phyloP scores from a whole-genome alignment of 495 filamentous ascomycete genomes.

The Penicillium angulare region DNA sequence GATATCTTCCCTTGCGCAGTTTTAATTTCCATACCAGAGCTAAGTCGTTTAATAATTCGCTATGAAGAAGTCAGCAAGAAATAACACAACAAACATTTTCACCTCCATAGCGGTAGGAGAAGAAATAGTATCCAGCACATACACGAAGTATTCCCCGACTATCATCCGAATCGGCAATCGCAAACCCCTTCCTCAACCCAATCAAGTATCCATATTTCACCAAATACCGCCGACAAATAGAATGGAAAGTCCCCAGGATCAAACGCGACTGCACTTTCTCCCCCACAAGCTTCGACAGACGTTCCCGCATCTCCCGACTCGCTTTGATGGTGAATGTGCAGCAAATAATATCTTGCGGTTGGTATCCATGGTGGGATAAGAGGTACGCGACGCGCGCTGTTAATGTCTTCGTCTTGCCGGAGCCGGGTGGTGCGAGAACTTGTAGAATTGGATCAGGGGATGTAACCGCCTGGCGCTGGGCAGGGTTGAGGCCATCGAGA shows the following conservation, averaged over 20 bases:
- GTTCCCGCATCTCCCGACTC: slow-evolving; percentile 90
- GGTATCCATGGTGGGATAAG: slow-evolving; percentile 72
- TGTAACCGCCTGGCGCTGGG: slow-evolving; percentile 82
- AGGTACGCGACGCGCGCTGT: slow-evolving; percentile 93
- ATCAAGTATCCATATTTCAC: slow-evolving; percentile 83
- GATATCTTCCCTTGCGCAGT: slow-evolving; percentile 76
- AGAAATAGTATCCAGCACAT: slow-evolving; percentile 8
- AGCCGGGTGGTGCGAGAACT: slow-evolving; percentile 83
- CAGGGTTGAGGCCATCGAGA: slow-evolving; percentile 75
- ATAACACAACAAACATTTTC: too few species aligned
- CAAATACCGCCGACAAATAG: slow-evolving; percentile 84
- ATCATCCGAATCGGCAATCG: slow-evolving; percentile 88
- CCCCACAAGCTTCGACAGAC: slow-evolving; percentile 76
- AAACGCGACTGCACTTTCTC: slow-evolving; percentile 73
- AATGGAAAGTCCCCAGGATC: slow-evolving; percentile 94
- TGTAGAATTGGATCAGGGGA: slow-evolving; percentile 77
- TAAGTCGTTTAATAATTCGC: slow-evolving; percentile 75
- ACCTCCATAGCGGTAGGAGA: background rate
- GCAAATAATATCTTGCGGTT: slow-evolving; percentile 90
- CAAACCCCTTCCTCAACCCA: slow-evolving; percentile 78
- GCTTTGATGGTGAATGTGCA: slow-evolving; percentile 99
- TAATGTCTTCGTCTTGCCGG: slow-evolving; percentile 95
- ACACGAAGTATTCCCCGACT: slow-evolving; percentile 66
- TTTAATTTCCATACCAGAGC: slow-evolving; percentile 66
- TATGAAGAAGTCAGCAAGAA: slow-evolving; percentile 22